Base-by-base conservation (phyloP, 495 filamentous ascomycete genomes). In the Penicilliopsis zonata region DNA sequence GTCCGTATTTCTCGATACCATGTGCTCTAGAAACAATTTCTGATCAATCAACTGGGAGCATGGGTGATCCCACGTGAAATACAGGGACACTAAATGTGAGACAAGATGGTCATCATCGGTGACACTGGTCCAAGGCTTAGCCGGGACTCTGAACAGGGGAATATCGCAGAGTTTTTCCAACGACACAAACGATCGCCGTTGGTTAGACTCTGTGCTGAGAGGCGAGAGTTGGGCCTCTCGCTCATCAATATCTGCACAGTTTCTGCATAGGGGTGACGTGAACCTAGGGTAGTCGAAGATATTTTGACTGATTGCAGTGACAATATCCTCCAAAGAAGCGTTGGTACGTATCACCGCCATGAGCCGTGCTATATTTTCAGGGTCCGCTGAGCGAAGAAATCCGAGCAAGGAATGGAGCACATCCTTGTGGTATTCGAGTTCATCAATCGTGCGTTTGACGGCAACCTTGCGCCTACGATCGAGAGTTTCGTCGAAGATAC, bases 401-500 rank as follows among this genome's bases (percentile, higher is more conserved):
- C 42, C 28, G 7, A 63, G 18, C 21, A 65, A 39, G 6, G 44
- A 39, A 19, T 46, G 40, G 2, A 63, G 32, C 28, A 63, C 24
- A 12, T 50, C 35, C 31, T 47, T 55, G 27, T 57, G 51, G 22
- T 53, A 43, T 30, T 52, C 41, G 20, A 58, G 37, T 24, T 65
- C 61, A 12, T 44, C 43, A 10, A 53, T 49, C 8, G 55, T 57
- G 14, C 50, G 51, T 35, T 55, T 55, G 5, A 52, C 49, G 29
- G 53, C 57, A 9, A 63, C 47, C 41, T 62, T 63, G 23, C 61
- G 57, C 22, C 61, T 42, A 19, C 60, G 36, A 28, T 65, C 61
- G 13, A 50, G 50, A 5, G 37, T 51, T 30, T 53, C 52, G 41
- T 65, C 59, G 37, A 65, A 65, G 15, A 48, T 38, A 27, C 61